Conservation (phyloP, 768 basidiomycete species). For the Lactarius pseudohatsudake region DNA sequence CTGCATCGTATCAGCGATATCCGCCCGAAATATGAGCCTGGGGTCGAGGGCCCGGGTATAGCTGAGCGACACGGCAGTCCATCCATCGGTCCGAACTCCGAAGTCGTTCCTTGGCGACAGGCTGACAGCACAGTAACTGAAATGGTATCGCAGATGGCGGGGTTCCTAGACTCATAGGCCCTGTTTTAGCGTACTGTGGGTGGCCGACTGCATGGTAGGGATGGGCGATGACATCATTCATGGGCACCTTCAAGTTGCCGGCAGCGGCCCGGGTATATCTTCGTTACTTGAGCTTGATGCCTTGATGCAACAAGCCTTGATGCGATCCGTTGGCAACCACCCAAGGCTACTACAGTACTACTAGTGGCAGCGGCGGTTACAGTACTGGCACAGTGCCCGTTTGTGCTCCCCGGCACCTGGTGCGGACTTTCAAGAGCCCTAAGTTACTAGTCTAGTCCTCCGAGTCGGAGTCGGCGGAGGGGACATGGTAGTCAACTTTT, state of each 20-base stretch:
- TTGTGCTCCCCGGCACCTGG: not conserved
- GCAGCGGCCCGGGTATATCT: not conserved
- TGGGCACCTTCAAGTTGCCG: not conserved
- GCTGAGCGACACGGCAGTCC: no score
- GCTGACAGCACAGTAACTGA: not conserved
- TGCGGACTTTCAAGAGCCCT: not conserved
- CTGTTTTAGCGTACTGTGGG: no score
- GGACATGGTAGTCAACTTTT: not conserved
- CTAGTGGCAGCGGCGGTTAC: not conserved
- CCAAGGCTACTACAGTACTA: not conserved
- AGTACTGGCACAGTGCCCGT: not conserved
- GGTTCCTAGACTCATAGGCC: no score
- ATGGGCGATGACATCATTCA: not conserved
- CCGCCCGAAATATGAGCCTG: not conserved
- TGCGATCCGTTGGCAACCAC: not conserved
- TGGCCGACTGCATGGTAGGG: not conserved
- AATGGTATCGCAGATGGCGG: not conserved
- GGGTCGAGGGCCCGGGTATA: no score
- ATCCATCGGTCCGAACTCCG: not conserved
- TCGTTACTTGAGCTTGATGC: no score
- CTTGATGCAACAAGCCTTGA: no score
- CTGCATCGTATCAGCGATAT: not conserved
- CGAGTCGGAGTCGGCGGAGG: not conserved
- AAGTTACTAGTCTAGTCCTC: no score
- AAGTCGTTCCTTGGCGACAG: not conserved